phyloP scores from a whole-genome alignment of 306 rosid species.

The Glycine tomentella region DNA sequence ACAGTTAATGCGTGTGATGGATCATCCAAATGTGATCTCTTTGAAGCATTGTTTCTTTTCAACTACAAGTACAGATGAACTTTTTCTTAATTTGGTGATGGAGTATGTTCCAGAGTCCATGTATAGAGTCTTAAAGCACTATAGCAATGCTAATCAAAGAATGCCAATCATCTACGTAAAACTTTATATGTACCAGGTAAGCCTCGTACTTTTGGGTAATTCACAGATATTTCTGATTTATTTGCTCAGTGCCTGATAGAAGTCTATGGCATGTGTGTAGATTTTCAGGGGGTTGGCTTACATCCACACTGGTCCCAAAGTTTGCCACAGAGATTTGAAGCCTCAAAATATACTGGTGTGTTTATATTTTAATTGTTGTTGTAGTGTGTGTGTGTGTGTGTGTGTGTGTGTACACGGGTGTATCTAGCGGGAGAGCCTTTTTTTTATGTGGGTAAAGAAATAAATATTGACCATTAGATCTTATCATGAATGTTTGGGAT shows the following conservation, averaged over 20 bases:
- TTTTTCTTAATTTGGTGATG: constrained; percentile 96
- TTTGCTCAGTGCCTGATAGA: constrained; percentile 34
- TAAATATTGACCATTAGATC: no score
- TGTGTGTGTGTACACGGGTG: no score
- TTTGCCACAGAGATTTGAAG: constrained; percentile 97
- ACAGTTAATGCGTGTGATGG: constrained; percentile 97
- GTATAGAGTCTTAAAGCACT: constrained; percentile 85
- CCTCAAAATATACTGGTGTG: constrained; percentile 95
- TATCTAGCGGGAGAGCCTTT: no score
- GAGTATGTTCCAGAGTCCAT: constrained; percentile 95
- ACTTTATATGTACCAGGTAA: constrained; percentile 94
- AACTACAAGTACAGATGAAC: constrained; percentile 87
- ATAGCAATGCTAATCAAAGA: constrained; percentile 80
- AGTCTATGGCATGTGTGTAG: constrained; percentile 51
- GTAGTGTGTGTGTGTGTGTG: no score
- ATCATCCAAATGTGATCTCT: constrained; percentile 91
- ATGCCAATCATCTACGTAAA: constrained; percentile 90
- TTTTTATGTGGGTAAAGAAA: no score
- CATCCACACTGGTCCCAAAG: constrained; percentile 87
- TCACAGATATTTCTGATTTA: constrained; percentile 6
- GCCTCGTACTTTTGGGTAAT: constrained; percentile 9
- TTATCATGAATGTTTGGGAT: no score
- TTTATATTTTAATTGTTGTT: background rate
- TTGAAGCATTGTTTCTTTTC: constrained; percentile 98
- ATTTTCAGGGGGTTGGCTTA: constrained; percentile 94